Percentiles rank a stretch among this genome's conserved stretches.
Conservation (phyloP, 306 rosid species). For the Argentina anserina region DNA sequence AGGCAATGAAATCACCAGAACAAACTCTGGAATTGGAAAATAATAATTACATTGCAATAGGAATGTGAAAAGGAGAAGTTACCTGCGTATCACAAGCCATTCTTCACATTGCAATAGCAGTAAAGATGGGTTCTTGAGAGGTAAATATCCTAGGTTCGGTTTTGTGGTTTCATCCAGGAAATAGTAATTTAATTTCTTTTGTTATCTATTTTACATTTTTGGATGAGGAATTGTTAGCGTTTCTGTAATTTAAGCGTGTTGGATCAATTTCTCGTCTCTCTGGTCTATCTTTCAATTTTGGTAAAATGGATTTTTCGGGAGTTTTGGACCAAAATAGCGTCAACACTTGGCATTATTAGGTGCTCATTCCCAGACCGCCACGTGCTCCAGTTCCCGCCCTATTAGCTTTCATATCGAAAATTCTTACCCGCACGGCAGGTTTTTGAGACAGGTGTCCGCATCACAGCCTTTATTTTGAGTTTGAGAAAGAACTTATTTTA, state of each 20-base stretch:
- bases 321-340: slow-evolving; percentile 4
- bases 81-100: not conserved
- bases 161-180: not conserved
- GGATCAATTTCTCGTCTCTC: slow-evolving; percentile 18
- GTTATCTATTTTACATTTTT: not conserved
- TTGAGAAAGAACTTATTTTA: too few species aligned
- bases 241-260: not conserved
- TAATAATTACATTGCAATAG: slow-evolving; percentile 4
- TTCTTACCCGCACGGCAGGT: too few species aligned
- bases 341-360: slow-evolving; percentile 6
- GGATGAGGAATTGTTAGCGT: slow-evolving; percentile 25
- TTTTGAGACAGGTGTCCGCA: too few species aligned
- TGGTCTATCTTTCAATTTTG: not conserved
- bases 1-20: not conserved
- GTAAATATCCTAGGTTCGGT: not conserved
- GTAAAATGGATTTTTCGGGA: not conserved
- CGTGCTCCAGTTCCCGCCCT: slow-evolving; percentile 24
- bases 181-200: not conserved
- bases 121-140: not conserved
- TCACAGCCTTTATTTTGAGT: too few species aligned
- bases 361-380: slow-evolving; percentile 8
- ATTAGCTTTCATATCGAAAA: too few species aligned
- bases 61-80: not conserved
- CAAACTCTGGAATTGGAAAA: not conserved
- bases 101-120: not conserved